Base-by-base conservation (phyloP, 2,329 filamentous ascomycete genomes). In the Calonectria hawksworthii region DNA sequence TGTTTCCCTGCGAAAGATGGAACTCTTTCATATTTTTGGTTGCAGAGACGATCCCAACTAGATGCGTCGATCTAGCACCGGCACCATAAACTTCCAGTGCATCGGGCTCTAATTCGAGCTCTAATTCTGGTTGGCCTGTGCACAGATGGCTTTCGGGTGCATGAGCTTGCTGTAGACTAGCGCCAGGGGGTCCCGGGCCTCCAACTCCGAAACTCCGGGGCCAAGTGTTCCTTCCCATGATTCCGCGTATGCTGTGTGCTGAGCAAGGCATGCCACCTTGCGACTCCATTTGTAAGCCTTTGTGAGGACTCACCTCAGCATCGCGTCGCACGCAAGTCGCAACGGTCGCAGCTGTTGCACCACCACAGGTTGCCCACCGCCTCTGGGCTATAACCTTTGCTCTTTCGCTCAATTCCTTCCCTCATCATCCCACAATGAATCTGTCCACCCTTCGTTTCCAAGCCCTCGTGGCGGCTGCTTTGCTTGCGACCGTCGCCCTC, bases 401-500 rank as follows among this genome's bases (percentile, higher is more conserved):
- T 76, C 47, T n/a, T 16, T 23, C 23, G n/a, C 52, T 5, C 50
- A 56, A 32, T 54, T 44, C 47, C 28, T 50, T 56, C 34, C 28
- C 34, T 64, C 41, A 23, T 41, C 77, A 70, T 74, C 73, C 59
- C 69, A 67, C 75, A 66, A 93, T 93, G 91, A 91, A 90, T 85
- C 83, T 90, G 52, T 85, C 85, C 23, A 83, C 78, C 70, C 79
- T 89, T 75, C 83, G 87, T 63, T 84, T 90, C 63, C 86, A 88
- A 50, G 86, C 88, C 78, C 84, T 91, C 70, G 82, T 90, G 81
- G 88, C 86, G 59, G 85, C 88, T 51, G 80, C 87, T 73, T 80
- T 91, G 72, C 83, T 92, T 61, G 83, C 86, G 70, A 84, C 88
- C 11, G 80, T 81, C 30, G 86, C 88, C 74, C 87, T 89, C 34